Evolutionary conservation across 345 rosid species (phyloP).

Genomic region (Sisymbrium irio): DNA sequence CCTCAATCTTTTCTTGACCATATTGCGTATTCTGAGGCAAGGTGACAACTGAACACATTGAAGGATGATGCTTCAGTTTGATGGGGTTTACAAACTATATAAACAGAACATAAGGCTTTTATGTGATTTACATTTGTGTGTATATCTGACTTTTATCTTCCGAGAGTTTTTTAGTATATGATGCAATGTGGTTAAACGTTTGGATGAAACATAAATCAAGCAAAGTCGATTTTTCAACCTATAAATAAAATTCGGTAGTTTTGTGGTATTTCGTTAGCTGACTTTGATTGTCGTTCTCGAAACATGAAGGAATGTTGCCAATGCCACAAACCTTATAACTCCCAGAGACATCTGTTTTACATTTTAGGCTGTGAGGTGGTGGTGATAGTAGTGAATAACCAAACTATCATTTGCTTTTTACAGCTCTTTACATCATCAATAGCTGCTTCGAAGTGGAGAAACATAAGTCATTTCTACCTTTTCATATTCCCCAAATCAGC

Average conservation of each 20-base stretch:
- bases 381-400: no score
- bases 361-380: no score
- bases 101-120: neutral
- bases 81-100: neutral
- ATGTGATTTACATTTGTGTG: constrained; percentile 30
- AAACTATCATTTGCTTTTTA: no score
- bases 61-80: neutral
- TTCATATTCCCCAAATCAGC: no score
- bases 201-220: constrained; percentile 1
- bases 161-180: neutral
- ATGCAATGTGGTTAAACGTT: constrained; percentile 9
- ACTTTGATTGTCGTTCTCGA: no score
- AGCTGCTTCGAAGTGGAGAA: no score
- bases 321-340: no score
- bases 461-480: no score
- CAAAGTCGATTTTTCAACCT: neutral
- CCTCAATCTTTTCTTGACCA: constrained; percentile 84
- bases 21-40: constrained; percentile 71
- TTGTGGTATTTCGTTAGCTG: neutral
- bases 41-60: constrained; percentile 43
- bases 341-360: no score
- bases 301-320: no score
- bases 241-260: neutral
- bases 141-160: constrained; percentile 12
- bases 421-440: no score